Conservation (phyloP, 2,329 filamentous ascomycete genomes). For the Ophiostoma piceae region DNA sequence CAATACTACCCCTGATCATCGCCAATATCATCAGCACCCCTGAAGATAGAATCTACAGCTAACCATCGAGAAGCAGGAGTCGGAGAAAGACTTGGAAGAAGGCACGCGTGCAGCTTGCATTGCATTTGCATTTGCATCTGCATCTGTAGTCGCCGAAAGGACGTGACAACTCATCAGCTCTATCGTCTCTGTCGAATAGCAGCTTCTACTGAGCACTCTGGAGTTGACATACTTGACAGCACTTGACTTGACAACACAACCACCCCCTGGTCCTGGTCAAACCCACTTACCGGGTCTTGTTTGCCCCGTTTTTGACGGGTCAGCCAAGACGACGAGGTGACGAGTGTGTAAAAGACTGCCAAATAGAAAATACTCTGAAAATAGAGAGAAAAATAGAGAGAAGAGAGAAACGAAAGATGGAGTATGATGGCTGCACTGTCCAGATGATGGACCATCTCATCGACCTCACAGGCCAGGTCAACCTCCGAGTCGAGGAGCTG, state of each 20-base stretch:
- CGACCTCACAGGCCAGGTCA: slow-evolving; percentile 11
- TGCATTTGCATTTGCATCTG: neutral
- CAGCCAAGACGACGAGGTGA: slow-evolving; percentile 13
- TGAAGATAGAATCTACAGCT: slow-evolving; percentile 4
- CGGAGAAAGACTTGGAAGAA: neutral
- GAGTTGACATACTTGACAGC: neutral
- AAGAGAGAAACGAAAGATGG: neutral
- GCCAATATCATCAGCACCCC: slow-evolving; percentile 7
- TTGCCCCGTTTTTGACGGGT: slow-evolving; percentile 13
- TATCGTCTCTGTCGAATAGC: neutral
- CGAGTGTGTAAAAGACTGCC: neutral
- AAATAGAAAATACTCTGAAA: neutral
- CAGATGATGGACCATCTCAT: slow-evolving; percentile 18
- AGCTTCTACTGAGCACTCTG: neutral
- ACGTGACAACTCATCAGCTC: neutral
- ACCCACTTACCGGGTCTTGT: slow-evolving; percentile 10
- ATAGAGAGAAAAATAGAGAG: neutral
- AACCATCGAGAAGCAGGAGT: neutral
- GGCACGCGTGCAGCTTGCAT: slow-evolving; percentile 1
- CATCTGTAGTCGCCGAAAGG: neutral
- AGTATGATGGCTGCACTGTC: slow-evolving; percentile 13
- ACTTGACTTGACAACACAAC: slow-evolving; percentile 4
- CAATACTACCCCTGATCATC: neutral
- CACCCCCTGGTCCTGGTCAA: slow-evolving; percentile 13
- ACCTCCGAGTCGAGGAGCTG: slow-evolving; percentile 1